Conservation (phyloP, 495 filamentous ascomycete genomes). For the Endocarpon pusillum region DNA sequence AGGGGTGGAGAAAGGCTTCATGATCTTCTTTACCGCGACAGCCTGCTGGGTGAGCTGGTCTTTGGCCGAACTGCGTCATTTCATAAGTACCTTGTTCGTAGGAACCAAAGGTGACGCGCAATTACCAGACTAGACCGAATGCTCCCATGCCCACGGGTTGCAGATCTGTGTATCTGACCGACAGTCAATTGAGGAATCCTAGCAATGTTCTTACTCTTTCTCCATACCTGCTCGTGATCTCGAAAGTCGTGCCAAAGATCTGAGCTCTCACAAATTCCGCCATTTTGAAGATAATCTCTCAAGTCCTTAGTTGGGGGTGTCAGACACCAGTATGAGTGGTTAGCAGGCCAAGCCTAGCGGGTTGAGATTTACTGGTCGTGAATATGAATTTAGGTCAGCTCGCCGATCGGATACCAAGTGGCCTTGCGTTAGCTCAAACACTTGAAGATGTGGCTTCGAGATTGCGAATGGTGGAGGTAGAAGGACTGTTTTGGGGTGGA, state of each 20-base stretch:
- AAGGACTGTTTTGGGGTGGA: too few species aligned
- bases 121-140: conserved; percentile 94
- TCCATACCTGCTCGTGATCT: conserved; percentile 91
- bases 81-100: not conserved
- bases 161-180: conserved; percentile 76
- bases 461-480: too few species aligned
- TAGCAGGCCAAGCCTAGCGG: too few species aligned
- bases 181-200: conserved; percentile 9
- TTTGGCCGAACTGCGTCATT: conserved; percentile 60
- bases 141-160: conserved; percentile 98
- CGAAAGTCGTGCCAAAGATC: conserved; percentile 98
- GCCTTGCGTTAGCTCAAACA: too few species aligned
- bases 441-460: too few species aligned
- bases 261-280: conserved; percentile 97
- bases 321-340: too few species aligned
- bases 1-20: conserved; percentile 99
- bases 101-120: conserved; percentile 3
- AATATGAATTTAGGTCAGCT: too few species aligned
- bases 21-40: conserved; percentile 99
- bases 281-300: too few species aligned
- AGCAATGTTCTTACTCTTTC: not conserved
- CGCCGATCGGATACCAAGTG: too few species aligned
- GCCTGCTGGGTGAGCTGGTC: conserved; percentile 91
- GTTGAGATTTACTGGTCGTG: too few species aligned
- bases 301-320: conserved; percentile 7